A percentile compares a stretch with the other conserved stretches of the same genome.
phyloP scores from a whole-genome alignment of 495 filamentous ascomycete species.

The Pyronema omphalodes region DNA sequence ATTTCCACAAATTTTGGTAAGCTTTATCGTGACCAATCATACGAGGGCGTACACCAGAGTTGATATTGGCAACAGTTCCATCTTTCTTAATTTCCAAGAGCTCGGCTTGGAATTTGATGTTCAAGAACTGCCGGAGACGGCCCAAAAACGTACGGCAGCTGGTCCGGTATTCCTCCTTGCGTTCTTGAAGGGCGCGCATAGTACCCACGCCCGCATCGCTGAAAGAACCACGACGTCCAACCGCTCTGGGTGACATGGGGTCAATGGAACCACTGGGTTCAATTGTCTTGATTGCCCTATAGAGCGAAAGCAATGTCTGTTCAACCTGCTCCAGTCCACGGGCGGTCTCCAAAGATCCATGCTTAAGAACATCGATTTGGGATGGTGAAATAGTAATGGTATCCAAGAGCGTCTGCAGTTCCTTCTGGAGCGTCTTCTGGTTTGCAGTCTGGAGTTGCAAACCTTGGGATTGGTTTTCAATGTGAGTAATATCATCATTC shows the following conservation, averaged over 20 bases:
- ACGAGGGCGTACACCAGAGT: conserved; percentile 7
- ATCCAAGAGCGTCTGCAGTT: conserved; percentile 61
- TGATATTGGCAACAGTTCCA: conserved; percentile 16
- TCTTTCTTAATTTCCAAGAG: conserved; percentile 32
- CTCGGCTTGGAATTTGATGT: conserved; percentile 56
- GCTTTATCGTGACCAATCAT: conserved; percentile 29
- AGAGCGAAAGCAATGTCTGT: conserved; percentile 54
- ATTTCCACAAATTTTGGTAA: conserved; percentile 54
- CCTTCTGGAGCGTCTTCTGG: conserved; percentile 79
- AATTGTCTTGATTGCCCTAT: conserved; percentile 87
- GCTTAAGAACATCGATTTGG: conserved; percentile 53
- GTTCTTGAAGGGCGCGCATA: conserved; percentile 85
- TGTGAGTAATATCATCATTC: conserved; percentile 87
- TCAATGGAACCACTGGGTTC: conserved; percentile 42
- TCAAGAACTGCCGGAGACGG: conserved; percentile 62
- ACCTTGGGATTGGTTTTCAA: conserved; percentile 92
- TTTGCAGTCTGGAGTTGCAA: conserved; percentile 93
- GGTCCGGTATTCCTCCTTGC: conserved; percentile 66
- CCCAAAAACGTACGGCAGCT: conserved; percentile 56
- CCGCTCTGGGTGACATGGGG: conserved; percentile 29
- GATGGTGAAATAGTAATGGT: conserved; percentile 68
- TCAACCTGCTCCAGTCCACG: conserved; percentile 61
- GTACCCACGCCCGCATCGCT: conserved; percentile 65
- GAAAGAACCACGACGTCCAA: conserved; percentile 36
- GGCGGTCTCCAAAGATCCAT: conserved; percentile 51